These are phyloP conservation scores for Ogataea saltuana DNA, from an alignment of 805 yeast genomes.

Conservation along the genomic window DNA sequence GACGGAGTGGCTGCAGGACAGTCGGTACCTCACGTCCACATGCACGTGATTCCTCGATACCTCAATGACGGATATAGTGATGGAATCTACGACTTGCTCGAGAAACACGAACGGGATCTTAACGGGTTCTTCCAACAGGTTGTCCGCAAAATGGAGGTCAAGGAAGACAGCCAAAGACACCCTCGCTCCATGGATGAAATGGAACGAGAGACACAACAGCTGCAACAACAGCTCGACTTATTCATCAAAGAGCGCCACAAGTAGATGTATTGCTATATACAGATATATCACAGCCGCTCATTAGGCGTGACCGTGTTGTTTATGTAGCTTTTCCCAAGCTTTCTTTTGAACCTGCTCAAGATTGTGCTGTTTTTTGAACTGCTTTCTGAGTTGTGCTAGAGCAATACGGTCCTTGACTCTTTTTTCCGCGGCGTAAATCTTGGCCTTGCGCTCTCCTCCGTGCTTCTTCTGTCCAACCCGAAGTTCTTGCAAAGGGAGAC, in stretches of 20 bases:
- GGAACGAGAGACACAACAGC: constrained; percentile 66
- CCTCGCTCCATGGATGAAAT: constrained; percentile 64
- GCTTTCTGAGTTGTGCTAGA: constrained; percentile 34
- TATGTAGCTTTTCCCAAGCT: constrained; percentile 30
- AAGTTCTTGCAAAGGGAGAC: constrained; percentile 52
- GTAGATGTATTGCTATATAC: constrained; percentile 5
- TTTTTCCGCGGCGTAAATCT: constrained; percentile 62
- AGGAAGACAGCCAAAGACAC: constrained; percentile 53
- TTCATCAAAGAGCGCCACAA: constrained; percentile 15
- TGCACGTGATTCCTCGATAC: constrained; percentile 89
- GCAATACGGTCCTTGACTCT: constrained; percentile 53
- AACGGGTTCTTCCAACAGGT: constrained; percentile 38
- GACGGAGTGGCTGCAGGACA: constrained; percentile 98
- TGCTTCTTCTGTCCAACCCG: constrained; percentile 65
- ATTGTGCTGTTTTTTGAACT: constrained; percentile 24
- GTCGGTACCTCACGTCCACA: constrained; percentile 91
- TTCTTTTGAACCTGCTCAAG: constrained; percentile 17
- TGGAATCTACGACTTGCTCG: constrained; percentile 67
- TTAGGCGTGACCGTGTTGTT: constrained; percentile 3
- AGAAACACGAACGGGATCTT: constrained; percentile 51
- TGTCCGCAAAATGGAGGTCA: constrained; percentile 31
- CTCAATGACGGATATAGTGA: constrained; percentile 63
- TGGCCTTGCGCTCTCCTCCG: constrained; percentile 87
- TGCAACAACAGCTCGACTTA: constrained; percentile 44
- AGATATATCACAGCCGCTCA: background rate